These are phyloP conservation scores for Penicillium sp. DNA, from an alignment of 2,329 filamentous ascomycete genomes.

Conservation along the genomic window DNA sequence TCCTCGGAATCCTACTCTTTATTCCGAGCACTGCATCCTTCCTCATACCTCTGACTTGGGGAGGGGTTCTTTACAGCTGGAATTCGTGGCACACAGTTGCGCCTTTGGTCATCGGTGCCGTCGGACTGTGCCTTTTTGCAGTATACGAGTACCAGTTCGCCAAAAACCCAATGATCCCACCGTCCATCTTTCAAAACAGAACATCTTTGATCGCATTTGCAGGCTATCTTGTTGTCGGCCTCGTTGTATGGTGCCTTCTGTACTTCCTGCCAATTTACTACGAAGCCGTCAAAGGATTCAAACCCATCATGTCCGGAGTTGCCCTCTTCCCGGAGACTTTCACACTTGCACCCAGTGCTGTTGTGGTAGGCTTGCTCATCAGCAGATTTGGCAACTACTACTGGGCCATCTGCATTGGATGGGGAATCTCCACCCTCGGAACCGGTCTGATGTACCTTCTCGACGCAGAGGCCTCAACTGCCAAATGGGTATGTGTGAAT, in stretches of 20 bases:
- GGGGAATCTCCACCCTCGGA: not conserved
- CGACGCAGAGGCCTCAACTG: not conserved
- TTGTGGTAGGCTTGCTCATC: not conserved
- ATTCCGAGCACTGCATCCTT: not conserved
- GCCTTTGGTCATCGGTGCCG: not conserved
- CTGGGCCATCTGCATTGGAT: not conserved
- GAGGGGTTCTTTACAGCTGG: not conserved
- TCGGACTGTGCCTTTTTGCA: slow-evolving; percentile 8
- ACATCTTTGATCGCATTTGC: slow-evolving; percentile 36
- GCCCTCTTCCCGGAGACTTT: slow-evolving; percentile 62
- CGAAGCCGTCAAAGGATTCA: slow-evolving; percentile 52
- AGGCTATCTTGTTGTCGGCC: slow-evolving; percentile 41
- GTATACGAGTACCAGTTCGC: slow-evolving; percentile 14
- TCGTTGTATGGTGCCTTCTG: slow-evolving; percentile 49
- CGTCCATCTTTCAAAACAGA: slow-evolving; percentile 47
- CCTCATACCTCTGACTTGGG: not conserved
- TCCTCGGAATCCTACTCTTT: not conserved
- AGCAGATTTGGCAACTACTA: not conserved
- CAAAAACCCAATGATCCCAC: slow-evolving; percentile 38
- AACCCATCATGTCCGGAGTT: slow-evolving; percentile 57
- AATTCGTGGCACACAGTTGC: not conserved
- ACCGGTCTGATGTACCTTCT: not conserved
- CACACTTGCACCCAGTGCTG: slow-evolving; percentile 60
- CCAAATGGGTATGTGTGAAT: not conserved
- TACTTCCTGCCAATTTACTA: slow-evolving; percentile 56